Conservation (phyloP, 768 basidiomycete species). For the Clavulina sp. region DNA sequence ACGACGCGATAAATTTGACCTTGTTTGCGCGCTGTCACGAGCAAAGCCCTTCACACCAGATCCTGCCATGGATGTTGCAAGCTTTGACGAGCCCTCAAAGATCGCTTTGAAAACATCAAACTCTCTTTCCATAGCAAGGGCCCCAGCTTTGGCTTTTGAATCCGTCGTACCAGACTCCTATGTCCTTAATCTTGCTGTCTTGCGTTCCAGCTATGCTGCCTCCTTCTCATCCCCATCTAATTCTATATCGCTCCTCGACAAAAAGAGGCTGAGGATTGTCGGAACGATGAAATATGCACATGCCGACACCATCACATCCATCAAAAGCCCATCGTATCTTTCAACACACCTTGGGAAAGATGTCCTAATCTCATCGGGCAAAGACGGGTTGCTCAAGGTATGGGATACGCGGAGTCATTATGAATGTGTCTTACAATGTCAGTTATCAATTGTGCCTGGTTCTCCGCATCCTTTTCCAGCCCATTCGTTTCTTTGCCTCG, state of each 20-base stretch:
- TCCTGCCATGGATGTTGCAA: neutral
- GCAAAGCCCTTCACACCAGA: no score
- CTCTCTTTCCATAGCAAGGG: neutral
- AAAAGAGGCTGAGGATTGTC: neutral
- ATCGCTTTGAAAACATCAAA: neutral
- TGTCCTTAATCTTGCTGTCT: neutral
- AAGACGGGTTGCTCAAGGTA: conserved; percentile 49
- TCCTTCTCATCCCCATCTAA: neutral
- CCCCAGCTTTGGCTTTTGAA: neutral
- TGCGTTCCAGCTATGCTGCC: neutral
- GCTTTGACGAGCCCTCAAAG: neutral
- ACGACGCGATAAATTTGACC: no score
- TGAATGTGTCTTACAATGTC: conserved; percentile 22
- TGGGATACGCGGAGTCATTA: conserved; percentile 65
- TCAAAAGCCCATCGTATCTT: neutral
- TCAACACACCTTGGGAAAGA: neutral
- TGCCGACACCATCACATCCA: conserved; percentile 1
- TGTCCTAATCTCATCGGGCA: conserved; percentile 43
- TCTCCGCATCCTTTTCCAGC: no score
- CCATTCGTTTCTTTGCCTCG: no score
- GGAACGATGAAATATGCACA: conserved; percentile 1
- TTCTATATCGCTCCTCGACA: neutral
- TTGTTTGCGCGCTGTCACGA: no score
- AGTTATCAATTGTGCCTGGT: no score
- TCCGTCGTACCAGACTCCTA: neutral